Evolutionary conservation across 768 basidiomycete species (phyloP).

Genomic region (Boletus tomentosulus): DNA sequence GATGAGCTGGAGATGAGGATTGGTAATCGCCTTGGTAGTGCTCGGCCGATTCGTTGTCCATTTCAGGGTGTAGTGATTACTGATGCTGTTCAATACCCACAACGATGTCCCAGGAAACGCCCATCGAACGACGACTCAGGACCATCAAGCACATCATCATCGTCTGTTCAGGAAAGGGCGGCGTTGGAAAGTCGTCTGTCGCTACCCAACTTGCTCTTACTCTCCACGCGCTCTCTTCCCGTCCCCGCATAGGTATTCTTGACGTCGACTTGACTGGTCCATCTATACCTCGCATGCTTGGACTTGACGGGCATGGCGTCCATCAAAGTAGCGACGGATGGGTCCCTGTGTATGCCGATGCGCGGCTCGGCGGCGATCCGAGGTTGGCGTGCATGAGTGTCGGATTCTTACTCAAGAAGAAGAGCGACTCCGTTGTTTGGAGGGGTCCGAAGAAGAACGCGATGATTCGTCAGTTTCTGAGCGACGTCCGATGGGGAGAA

Average conservation of each 20-base stretch:
- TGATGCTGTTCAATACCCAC: neutral
- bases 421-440: constrained; percentile 95
- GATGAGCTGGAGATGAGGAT: neutral
- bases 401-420: constrained; percentile 87
- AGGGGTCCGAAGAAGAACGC: constrained; percentile 98
- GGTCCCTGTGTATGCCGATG: constrained; percentile 96
- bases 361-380: constrained; percentile 45
- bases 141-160: constrained; percentile 83
- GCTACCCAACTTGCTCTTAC: constrained; percentile 88
- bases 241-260: constrained; percentile 76
- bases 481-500: constrained; percentile 93
- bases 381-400: constrained; percentile 94
- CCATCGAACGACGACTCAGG: constrained; percentile 66
- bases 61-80: neutral
- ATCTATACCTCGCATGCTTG: constrained; percentile 93
- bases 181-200: constrained; percentile 98
- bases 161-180: constrained; percentile 95
- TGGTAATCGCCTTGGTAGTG: neutral
- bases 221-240: constrained; percentile 66
- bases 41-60: neutral
- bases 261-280: constrained; percentile 94
- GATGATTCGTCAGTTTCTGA: constrained; percentile 94
- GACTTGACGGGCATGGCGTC: constrained; percentile 79
- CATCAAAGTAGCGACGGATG: constrained; percentile 95
- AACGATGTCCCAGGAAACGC: constrained; percentile 41